Percentiles rank a stretch among this genome's conserved stretches.
These are phyloP conservation scores for Pinus albicaulis DNA, from an alignment of 75 land plant species.

Conservation along the genomic window DNA sequence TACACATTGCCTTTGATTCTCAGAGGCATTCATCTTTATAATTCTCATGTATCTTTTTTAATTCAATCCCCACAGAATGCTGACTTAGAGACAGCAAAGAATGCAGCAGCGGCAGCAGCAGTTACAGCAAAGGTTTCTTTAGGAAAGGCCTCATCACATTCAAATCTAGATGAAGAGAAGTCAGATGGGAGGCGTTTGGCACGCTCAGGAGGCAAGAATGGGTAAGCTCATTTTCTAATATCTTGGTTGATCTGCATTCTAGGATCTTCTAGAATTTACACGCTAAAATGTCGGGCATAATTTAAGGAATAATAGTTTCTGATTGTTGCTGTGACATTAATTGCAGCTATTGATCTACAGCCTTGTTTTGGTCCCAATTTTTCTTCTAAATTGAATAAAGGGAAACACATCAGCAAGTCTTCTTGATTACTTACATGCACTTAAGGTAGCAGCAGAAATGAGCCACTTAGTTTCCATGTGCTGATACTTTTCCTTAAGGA, in stretches of 20 bases:
- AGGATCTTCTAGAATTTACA: background rate
- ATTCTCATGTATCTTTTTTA: background rate
- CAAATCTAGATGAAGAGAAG: slow-evolving; percentile 12
- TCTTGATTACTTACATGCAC: background rate
- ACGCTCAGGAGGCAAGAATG: slow-evolving; percentile 15
- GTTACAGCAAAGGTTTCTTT: slow-evolving; percentile 1
- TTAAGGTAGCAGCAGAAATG: background rate
- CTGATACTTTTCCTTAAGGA: no score
- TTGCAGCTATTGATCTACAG: background rate
- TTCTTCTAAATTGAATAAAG: background rate
- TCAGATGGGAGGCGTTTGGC: slow-evolving; percentile 15
- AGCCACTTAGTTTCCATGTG: no score
- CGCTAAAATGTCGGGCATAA: no score
- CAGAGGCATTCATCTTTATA: background rate
- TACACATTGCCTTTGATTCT: no score
- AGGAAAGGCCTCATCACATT: slow-evolving; percentile 13
- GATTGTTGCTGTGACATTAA: background rate
- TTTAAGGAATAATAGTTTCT: background rate
- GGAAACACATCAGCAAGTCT: background rate
- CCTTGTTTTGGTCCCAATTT: background rate
- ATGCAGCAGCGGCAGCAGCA: background rate
- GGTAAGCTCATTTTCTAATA: slow-evolving; percentile 10
- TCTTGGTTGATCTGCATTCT: background rate
- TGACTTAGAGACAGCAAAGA: slow-evolving; percentile 18
- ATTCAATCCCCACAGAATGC: slow-evolving; percentile 16